Evolutionary conservation across 306 rosid species (phyloP), one percentile per base, ranked within the genome.

Genomic region (Quercus aquifolioides): DNA sequence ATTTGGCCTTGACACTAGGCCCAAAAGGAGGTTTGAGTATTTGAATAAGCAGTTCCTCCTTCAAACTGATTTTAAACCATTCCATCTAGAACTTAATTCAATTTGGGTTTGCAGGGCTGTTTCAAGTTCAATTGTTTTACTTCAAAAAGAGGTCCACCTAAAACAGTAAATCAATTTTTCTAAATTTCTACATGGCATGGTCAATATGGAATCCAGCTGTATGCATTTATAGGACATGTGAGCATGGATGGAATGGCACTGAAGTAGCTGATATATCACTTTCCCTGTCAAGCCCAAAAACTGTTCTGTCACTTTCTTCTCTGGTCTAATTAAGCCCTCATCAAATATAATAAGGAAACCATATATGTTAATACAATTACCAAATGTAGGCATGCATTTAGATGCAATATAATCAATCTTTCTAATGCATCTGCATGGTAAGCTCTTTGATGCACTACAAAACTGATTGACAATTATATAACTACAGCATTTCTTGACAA

Each of bases 221-320:
- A 51, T 57, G 69, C 78, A 69, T 78, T 60, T 78, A 85, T 71
- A 74, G 55, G 60, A 55, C 83, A 79, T 81, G 76, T 84, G 84
- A 8, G 76, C 68, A 70, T 54, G 80, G 78, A 76, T 67, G 72
- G 58, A 82, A 79, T 31, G 70, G 35, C 79, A 55, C 30, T 72
- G 55, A 49, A 65, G 83, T 69, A 55, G 79, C 70, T 80, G 73
- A 71, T 11, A 58, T 35, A 49, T 85, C 89, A 74, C 78, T 81
- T 76, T 89, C 86, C 51, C 75, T 20, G 46, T 49, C 13, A 58
- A 54, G 20, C 21, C 75, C 62, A 80, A 57, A 49, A 75, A 60
- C 60, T 76, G 67, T 71, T 80, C 65, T 9, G 57, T 83, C 74
- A 68, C 54, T 73, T 59, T 72, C 65, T 51, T 77, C 46, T 58